These are phyloP conservation scores for Phaeosphaeriaceae sp. DNA, from an alignment of 2,329 filamentous ascomycete species.

Conservation along the genomic window DNA sequence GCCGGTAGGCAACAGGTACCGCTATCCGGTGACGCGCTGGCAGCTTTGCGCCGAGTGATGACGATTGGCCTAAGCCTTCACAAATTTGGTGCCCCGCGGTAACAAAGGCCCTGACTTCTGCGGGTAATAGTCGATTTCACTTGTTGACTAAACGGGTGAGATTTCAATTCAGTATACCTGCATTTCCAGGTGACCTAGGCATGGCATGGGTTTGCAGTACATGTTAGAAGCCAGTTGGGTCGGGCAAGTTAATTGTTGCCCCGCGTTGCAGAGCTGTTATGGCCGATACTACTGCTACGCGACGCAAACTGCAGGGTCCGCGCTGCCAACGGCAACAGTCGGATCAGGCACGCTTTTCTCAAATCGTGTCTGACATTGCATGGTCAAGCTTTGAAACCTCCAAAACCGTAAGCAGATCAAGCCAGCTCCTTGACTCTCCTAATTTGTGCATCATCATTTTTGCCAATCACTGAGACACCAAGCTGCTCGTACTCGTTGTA, in stretches of 20 bases:
- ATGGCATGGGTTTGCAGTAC: too few species aligned
- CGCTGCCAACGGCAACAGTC: neutral
- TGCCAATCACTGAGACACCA: constrained; percentile 68
- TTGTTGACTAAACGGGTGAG: neutral
- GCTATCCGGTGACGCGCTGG: constrained; percentile 20
- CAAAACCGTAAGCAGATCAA: neutral
- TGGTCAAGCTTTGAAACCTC: neutral
- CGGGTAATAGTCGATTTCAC: constrained; percentile 4
- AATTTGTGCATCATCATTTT: constrained; percentile 64
- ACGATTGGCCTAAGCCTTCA: constrained; percentile 26
- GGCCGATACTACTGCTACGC: neutral
- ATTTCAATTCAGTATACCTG: neutral
- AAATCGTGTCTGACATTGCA: neutral
- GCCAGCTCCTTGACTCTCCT: constrained; percentile 50
- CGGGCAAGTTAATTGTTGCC: constrained; percentile 1
- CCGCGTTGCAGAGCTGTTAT: constrained; percentile 5
- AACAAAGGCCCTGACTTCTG: constrained; percentile 1
- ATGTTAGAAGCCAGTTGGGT: neutral
- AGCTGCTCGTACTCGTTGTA: constrained; percentile 61
- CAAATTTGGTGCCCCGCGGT: constrained; percentile 30
- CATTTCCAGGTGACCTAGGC: neutral
- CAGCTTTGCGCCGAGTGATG: constrained; percentile 29
- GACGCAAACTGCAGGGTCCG: too few species aligned
- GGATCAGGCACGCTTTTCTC: neutral
- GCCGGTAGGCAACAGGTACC: constrained; percentile 9